These are phyloP conservation scores for Rhytidiadelphus loreus DNA, from an alignment of 225 moss, liverwort and hornwort genomes.

Conservation along the genomic window DNA sequence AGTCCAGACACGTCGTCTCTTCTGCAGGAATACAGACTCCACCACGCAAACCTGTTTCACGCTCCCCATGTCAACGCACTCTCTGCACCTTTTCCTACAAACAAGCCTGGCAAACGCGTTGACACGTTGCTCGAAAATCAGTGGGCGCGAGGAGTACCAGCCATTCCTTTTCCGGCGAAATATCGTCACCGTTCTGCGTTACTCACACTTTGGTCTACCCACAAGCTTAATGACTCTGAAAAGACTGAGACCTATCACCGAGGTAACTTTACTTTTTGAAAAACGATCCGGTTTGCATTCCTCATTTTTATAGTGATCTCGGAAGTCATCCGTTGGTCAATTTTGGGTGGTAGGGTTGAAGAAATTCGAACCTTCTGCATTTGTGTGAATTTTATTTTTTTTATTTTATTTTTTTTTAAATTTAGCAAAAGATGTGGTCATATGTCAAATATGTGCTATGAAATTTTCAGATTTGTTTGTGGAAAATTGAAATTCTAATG, in stretches of 20 bases:
- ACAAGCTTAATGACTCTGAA: not conserved
- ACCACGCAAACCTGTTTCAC: not conserved
- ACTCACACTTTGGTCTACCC: not conserved
- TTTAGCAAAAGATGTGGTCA: not conserved
- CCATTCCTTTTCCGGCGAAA: not conserved
- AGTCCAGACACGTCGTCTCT: not conserved
- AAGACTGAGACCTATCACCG: not conserved
- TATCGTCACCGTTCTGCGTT: not conserved
- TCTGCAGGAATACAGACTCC: not conserved
- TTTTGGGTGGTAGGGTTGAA: fast-evolving
- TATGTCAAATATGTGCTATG: not conserved
- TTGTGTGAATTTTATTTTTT: no score
- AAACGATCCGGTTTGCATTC: not conserved
- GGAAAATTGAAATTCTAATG: not conserved
- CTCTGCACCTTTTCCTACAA: not conserved
- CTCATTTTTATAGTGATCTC: not conserved
- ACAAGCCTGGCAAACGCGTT: not conserved
- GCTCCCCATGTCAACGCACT: not conserved
- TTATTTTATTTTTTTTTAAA: no score
- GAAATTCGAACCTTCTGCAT: not conserved
- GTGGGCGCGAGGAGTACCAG: not conserved
- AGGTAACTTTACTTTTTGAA: not conserved
- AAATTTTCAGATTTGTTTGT: not conserved
- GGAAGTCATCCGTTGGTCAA: not conserved
- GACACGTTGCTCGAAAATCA: not conserved